These are phyloP conservation scores for Porcisia hertigi DNA, from an alignment of 208 protist genomes.

Conservation along the genomic window DNA sequence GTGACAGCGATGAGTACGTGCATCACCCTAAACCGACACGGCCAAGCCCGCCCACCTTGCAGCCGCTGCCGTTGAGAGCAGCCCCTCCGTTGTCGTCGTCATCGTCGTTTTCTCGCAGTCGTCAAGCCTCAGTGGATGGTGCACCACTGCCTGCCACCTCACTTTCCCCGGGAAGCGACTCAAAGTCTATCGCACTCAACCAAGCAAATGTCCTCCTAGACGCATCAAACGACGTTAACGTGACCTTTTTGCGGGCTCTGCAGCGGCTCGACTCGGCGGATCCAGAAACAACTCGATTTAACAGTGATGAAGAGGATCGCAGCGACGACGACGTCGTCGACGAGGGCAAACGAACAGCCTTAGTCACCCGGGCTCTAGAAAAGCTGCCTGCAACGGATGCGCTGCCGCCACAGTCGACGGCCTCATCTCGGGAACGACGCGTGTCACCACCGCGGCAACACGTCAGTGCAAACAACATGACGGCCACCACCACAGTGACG, in stretches of 20 bases:
- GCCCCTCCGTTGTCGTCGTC: too few species aligned
- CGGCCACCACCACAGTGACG: not conserved
- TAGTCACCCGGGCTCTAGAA: not conserved
- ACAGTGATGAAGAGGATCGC: not conserved
- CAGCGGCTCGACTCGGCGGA: slow-evolving; percentile 13
- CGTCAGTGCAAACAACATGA: not conserved
- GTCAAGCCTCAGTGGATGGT: not conserved
- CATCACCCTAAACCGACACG: not conserved
- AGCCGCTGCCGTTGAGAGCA: too few species aligned
- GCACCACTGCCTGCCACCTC: not conserved
- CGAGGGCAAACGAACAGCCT: not conserved
- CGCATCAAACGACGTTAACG: slow-evolving; percentile 6
- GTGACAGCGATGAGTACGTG: not conserved
- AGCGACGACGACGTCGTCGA: not conserved
- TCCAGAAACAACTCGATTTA: not conserved
- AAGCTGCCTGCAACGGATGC: not conserved
- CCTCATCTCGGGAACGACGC: not conserved
- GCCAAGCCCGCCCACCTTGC: not conserved
- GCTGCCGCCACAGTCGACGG: not conserved
- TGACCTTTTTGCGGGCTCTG: slow-evolving; percentile 18
- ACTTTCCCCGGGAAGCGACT: not conserved
- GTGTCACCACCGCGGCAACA: not conserved
- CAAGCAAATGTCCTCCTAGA: not conserved
- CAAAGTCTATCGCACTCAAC: not conserved
- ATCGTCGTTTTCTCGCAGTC: not conserved